Evolutionary conservation across 2,329 filamentous ascomycete genomes (phyloP).

Genomic region (Aspergillus fructus): DNA sequence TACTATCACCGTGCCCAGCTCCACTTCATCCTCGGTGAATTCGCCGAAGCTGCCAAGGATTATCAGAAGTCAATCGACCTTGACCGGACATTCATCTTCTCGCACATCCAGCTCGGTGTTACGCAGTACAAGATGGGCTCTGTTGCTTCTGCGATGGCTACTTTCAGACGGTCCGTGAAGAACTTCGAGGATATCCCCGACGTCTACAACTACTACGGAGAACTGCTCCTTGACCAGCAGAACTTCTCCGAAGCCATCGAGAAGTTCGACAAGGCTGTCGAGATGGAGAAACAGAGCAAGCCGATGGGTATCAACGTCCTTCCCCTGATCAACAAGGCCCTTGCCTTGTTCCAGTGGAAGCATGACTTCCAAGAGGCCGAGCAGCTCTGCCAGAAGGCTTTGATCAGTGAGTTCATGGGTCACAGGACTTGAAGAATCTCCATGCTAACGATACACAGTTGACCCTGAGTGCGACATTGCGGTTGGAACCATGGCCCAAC

Average conservation of each 20-base stretch:
- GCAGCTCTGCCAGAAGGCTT: constrained; percentile 92
- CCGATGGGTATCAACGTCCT: constrained; percentile 96
- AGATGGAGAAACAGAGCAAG: constrained; percentile 95
- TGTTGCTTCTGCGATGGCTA: constrained; percentile 96
- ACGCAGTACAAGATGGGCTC: constrained; percentile 99
- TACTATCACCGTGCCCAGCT: constrained; percentile 99
- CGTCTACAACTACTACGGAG: constrained; percentile 99
- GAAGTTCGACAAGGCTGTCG: constrained; percentile 97
- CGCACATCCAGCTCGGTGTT: constrained; percentile 97
- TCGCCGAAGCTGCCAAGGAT: constrained; percentile 90
- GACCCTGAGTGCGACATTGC: constrained; percentile 99
- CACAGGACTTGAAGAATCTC: not conserved
- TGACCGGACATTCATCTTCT: constrained; percentile 96
- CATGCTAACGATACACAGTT: constrained; percentile 56
- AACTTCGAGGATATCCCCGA: constrained; percentile 96
- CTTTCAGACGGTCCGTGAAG: constrained; percentile 96
- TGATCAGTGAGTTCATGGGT: constrained; percentile 72
- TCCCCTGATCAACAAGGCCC: constrained; percentile 96
- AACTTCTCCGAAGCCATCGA: constrained; percentile 94
- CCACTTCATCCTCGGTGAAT: constrained; percentile 95
- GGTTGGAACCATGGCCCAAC: constrained; percentile 96
- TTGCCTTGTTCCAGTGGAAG: constrained; percentile 98
- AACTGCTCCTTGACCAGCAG: constrained; percentile 92
- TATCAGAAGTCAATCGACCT: constrained; percentile 99
- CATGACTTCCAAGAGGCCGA: constrained; percentile 93